Evolutionary conservation across 768 basidiomycete genomes (phyloP), one percentile per base, ranked within the genome.

Genomic region (Phylloporus arenicola): DNA sequence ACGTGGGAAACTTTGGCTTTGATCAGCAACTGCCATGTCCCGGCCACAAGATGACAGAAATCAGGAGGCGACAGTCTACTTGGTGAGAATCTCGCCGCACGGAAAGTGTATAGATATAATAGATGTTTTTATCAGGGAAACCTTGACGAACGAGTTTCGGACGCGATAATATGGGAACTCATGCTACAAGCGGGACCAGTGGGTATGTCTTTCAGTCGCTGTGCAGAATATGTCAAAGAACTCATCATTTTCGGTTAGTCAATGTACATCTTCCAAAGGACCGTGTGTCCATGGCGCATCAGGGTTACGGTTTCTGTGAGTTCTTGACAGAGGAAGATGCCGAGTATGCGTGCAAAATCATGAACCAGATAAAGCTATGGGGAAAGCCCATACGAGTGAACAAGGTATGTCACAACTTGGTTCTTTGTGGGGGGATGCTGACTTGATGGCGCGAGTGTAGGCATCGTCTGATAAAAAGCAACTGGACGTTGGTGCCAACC

Each of bases 151-250:
- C 80, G 92, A 50, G 92, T 89, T 62, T 80, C 88, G 10, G 95
- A 98, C 68, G 91, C 94, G 29, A 76, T 98, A 49, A 76, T 98
- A 47, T 98, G 95, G 95, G 95, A 98, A 74, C 72, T 99, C 42
- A 98, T 99, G 95, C 69, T 99, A 34, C 95, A 98, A 72, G 94
- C 95, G n/a, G 95, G 95, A 8, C 95, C 95, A 57, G 93, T 97
- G 44, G 92, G 95, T 94, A 61, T 63, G 92, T 76, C 41, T 25
- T 39, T 14, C 20, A 16, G 6, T 56, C 10, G 1, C 41, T 29
- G 6, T 29, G 8, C 27, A 14, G 45, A 48, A 42, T 29, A n/a
- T 31, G 41, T 37, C 31, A 1, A 24, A 25, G 19, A 7, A 12
- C 48, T 47, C n/a, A 29, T 9, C 5, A 0, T 27, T 46, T 14